phyloP scores from a whole-genome alignment of 1,284 basidiomycete species.

The Ganoderma lingzhi region DNA sequence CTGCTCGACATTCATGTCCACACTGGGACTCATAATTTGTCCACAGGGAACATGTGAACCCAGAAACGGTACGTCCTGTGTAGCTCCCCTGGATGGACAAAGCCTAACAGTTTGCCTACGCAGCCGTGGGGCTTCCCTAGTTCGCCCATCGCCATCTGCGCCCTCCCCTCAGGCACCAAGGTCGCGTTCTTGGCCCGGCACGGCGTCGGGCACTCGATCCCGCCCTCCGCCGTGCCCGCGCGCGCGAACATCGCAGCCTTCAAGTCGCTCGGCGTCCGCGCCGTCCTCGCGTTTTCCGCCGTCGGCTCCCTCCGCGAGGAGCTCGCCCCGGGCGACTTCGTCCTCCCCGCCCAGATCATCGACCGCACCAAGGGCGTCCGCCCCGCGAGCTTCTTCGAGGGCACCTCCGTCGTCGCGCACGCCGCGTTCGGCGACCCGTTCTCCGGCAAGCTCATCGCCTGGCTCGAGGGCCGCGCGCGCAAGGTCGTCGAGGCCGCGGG shows the following conservation, averaged over 20 bases:
- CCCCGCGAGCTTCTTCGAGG: constrained; percentile 88
- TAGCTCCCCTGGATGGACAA: no score
- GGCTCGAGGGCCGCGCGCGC: constrained; percentile 75
- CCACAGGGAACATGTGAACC: constrained; percentile 71
- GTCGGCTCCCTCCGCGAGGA: constrained; percentile 97
- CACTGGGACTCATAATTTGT: neutral
- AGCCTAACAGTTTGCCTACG: neutral
- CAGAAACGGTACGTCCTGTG: constrained; percentile 57
- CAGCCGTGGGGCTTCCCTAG: constrained; percentile 96
- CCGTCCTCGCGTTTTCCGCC: constrained; percentile 93
- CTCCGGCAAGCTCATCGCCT: constrained; percentile 68
- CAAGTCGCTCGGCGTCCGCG: constrained; percentile 90
- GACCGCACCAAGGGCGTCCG: constrained; percentile 95
- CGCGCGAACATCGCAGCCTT: constrained; percentile 97
- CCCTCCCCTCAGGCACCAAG: constrained; percentile 79
- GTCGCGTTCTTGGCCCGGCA: constrained; percentile 96
- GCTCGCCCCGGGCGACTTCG: constrained; percentile 90
- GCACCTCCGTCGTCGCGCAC: constrained; percentile 86
- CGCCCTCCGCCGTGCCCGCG: constrained; percentile 81
- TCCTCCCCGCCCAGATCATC: constrained; percentile 93
- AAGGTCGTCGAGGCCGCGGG: constrained; percentile 65
- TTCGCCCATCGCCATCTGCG: constrained; percentile 89
- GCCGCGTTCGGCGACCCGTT: constrained; percentile 96
- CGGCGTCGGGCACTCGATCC: constrained; percentile 78
- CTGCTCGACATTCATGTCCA: neutral